phyloP scores from a whole-genome alignment of 108 stramenopile species.

The Asterionellopsis glacialis region DNA sequence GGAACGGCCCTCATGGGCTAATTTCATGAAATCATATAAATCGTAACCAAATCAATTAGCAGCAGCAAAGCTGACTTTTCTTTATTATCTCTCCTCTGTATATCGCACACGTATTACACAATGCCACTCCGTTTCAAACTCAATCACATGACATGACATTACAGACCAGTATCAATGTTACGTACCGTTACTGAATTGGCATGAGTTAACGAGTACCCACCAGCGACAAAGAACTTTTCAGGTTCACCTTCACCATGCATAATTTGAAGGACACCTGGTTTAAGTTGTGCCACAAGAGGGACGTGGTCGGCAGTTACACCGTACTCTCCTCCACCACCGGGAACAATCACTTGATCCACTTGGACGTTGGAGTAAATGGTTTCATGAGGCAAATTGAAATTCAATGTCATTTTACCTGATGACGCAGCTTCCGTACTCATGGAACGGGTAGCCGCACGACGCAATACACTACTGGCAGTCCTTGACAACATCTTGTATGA shows the following conservation, averaged over 20 bases:
- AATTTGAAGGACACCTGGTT: slow-evolving; percentile 94
- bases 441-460: slow-evolving; percentile 21
- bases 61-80: no score
- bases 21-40: no score
- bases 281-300: slow-evolving; percentile 93
- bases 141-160: background rate
- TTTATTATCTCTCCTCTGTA: no score
- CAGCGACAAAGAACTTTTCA: slow-evolving; percentile 97
- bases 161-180: slow-evolving; percentile 11
- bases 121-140: background rate
- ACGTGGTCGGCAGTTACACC: slow-evolving; percentile 95
- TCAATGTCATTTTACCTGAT: slow-evolving; percentile 71
- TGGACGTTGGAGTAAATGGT: slow-evolving; percentile 83
- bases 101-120: background rate
- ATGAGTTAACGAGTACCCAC: slow-evolving; percentile 93
- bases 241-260: slow-evolving; percentile 82
- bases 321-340: slow-evolving; percentile 93
- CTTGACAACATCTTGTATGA: slow-evolving; percentile 30
- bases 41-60: no score
- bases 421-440: slow-evolving; percentile 42
- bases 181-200: slow-evolving; percentile 88
- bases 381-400: slow-evolving; percentile 90
- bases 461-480: slow-evolving; percentile 17
- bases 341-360: slow-evolving; percentile 83
- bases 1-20: no score